A percentile compares a stretch with the other conserved stretches of the same genome.
Conservation (phyloP, 2,329 filamentous ascomycete species). For the Phoma sp. region DNA sequence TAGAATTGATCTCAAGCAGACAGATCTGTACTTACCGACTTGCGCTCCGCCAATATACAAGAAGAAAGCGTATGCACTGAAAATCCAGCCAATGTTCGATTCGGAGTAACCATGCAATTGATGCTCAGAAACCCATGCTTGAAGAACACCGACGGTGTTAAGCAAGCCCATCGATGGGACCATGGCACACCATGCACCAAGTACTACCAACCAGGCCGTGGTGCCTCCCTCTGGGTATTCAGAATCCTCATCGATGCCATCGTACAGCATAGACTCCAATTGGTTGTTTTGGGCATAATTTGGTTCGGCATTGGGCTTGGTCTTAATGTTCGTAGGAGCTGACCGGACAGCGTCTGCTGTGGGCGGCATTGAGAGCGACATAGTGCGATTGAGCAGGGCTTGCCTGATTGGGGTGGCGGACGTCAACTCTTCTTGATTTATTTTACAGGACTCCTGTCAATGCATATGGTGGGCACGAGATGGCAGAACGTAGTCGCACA, state of each 20-base stretch:
- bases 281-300: not conserved
- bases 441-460: not conserved
- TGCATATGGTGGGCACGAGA: not conserved
- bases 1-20: not conserved
- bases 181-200: constrained; percentile 53
- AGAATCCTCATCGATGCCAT: constrained; percentile 2
- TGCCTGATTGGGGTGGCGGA: not conserved
- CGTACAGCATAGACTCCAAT: constrained; percentile 6
- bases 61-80: constrained; percentile 51
- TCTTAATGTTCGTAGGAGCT: not conserved
- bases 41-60: constrained; percentile 47
- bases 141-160: constrained; percentile 50
- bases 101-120: constrained; percentile 47
- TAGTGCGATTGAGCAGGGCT: not conserved
- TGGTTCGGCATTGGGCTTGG: not conserved
- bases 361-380: constrained; percentile 12
- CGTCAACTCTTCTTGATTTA: not conserved
- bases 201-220: constrained; percentile 53
- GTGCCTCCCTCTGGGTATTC: constrained; percentile 52
- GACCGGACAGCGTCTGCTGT: not conserved
- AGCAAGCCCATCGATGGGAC: constrained; percentile 52
- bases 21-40: constrained; percentile 23
- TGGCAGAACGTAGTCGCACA: not conserved
- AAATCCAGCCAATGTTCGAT: constrained; percentile 53
- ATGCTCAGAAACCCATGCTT: constrained; percentile 50